These are phyloP conservation scores for Millerago galiae DNA, from an alignment of 805 yeast genomes.

Conservation along the genomic window DNA sequence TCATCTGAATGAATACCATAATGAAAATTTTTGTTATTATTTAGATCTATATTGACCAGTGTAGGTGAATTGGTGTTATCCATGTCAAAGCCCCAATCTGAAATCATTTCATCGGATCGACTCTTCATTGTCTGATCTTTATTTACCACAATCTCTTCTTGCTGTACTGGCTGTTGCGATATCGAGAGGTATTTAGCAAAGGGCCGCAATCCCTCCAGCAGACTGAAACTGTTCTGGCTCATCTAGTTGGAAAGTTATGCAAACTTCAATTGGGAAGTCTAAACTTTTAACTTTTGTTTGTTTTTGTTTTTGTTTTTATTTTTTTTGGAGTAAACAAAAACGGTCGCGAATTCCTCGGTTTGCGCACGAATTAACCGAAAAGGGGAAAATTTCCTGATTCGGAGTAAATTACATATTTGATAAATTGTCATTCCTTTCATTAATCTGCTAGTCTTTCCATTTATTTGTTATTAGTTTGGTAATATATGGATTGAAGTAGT, in stretches of 20 bases:
- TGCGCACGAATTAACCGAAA: not conserved
- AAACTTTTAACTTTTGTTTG: not conserved
- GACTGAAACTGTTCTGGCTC: conserved; percentile 8
- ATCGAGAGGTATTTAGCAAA: conserved; percentile 19
- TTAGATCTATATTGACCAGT: conserved; percentile 14
- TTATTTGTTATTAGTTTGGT: too few species aligned
- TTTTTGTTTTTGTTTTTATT: conserved; percentile 1
- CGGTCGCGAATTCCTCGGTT: not conserved
- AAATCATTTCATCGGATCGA: conserved; percentile 13
- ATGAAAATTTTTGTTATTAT: not conserved
- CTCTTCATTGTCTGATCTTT: conserved; percentile 2
- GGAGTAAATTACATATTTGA: not conserved
- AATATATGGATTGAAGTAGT: too few species aligned
- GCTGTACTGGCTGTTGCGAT: not conserved
- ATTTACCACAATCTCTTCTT: not conserved
- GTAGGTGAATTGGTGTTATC: conserved; percentile 22
- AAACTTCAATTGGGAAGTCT: not conserved
- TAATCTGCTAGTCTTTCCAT: too few species aligned
- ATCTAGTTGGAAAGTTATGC: not conserved
- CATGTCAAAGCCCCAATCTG: conserved; percentile 24
- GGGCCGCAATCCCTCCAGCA: conserved; percentile 21
- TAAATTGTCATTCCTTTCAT: too few species aligned
- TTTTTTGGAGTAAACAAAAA: not conserved
- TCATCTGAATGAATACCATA: conserved; percentile 2
- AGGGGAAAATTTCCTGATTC: not conserved